These are phyloP conservation scores for Yarrowia hollandica DNA, from an alignment of 805 yeast species.

Conservation along the genomic window DNA sequence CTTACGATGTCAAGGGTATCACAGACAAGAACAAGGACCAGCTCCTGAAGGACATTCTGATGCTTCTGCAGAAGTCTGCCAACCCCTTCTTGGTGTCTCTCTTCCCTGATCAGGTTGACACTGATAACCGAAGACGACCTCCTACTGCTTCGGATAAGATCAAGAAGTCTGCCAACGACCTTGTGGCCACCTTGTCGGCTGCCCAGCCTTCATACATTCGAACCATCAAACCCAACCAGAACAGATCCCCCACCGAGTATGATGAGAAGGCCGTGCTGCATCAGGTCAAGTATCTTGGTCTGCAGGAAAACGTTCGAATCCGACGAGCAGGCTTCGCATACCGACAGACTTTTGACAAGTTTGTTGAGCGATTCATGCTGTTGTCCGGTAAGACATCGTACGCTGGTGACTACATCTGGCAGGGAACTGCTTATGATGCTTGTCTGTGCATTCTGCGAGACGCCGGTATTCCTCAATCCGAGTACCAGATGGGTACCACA, in stretches of 20 bases:
- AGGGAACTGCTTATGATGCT: slow-evolving; percentile 59
- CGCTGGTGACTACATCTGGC: slow-evolving; percentile 77
- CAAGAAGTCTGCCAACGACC: slow-evolving; percentile 82
- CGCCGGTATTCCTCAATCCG: slow-evolving; percentile 70
- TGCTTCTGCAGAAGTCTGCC: slow-evolving; percentile 68
- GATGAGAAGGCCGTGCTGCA: slow-evolving; percentile 88
- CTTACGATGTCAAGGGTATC: slow-evolving; percentile 83
- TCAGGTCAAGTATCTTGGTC: slow-evolving; percentile 91
- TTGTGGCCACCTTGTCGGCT: slow-evolving; percentile 84
- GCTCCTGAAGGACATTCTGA: slow-evolving; percentile 81
- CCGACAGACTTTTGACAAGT: slow-evolving; percentile 93
- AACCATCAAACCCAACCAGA: slow-evolving; percentile 96
- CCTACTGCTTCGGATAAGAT: slow-evolving; percentile 97
- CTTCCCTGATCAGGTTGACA: slow-evolving; percentile 65
- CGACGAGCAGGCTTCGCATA: slow-evolving; percentile 99
- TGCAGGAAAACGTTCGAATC: slow-evolving; percentile 94
- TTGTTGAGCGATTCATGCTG: slow-evolving; percentile 89
- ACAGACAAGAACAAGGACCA: slow-evolving; percentile 97
- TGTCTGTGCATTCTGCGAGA: slow-evolving; percentile 54
- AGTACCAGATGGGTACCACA: slow-evolving; percentile 88
- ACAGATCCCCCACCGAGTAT: slow-evolving; percentile 85
- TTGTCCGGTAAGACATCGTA: slow-evolving; percentile 87
- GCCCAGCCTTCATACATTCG: slow-evolving; percentile 96
- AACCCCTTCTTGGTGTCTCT: slow-evolving; percentile 60
- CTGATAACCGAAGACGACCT: slow-evolving; percentile 73